Evolutionary conservation across 768 basidiomycete species (phyloP).

Genomic region (Tricholoma bakamatsutake): DNA sequence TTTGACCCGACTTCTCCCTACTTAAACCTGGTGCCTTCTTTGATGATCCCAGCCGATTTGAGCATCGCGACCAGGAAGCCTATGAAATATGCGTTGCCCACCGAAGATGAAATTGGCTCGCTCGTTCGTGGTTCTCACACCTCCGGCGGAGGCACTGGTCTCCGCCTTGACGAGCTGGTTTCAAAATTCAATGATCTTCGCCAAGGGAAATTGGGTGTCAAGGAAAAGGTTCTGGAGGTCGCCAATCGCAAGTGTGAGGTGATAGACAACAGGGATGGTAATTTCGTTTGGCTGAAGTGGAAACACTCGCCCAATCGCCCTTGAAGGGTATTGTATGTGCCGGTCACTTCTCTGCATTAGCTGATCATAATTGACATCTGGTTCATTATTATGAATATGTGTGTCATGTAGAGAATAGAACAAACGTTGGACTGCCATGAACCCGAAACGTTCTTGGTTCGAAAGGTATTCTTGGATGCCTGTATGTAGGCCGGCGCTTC

Average conservation of each 20-base stretch:
- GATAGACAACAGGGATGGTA: slow-evolving; percentile 53
- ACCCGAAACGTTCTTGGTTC: not conserved
- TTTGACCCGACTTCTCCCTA: slow-evolving; percentile 54
- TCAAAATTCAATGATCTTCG: slow-evolving; percentile 44
- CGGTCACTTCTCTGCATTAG: not conserved
- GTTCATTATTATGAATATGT: not conserved
- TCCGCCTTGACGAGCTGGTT: slow-evolving; percentile 61
- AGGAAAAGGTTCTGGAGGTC: slow-evolving; percentile 75
- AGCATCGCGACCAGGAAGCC: slow-evolving; percentile 21
- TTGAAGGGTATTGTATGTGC: slow-evolving; percentile 9
- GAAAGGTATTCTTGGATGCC: not conserved
- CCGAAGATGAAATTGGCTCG: slow-evolving; percentile 65
- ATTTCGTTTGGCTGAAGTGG: slow-evolving; percentile 60
- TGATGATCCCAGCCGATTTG: slow-evolving; percentile 35
- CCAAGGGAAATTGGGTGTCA: slow-evolving; percentile 54
- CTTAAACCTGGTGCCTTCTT: slow-evolving; percentile 36
- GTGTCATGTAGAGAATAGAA: not conserved
- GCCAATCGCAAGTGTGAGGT: slow-evolving; percentile 60
- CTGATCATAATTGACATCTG: not conserved
- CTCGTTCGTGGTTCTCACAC: slow-evolving; percentile 60
- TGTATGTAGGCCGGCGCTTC: not conserved
- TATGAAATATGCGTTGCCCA: slow-evolving; percentile 60
- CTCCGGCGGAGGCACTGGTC: slow-evolving; percentile 55
- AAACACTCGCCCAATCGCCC: slow-evolving; percentile 29
- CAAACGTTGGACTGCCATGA: not conserved